phyloP scores from a whole-genome alignment of 1,284 basidiomycete species.

The Pascua sp. region DNA sequence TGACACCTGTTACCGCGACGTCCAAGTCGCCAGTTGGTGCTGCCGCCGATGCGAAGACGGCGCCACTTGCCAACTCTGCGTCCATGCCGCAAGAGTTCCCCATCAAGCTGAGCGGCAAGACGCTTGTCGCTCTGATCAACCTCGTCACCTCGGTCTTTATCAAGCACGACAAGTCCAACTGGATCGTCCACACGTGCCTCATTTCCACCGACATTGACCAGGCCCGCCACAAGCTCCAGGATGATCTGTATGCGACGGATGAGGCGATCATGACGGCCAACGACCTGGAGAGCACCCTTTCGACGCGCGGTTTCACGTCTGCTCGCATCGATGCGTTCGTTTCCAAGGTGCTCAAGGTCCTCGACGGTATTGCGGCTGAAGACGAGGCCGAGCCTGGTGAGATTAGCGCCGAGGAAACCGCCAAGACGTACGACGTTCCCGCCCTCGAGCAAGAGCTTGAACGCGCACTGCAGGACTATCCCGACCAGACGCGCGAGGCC shows the following conservation, averaged over 20 bases:
- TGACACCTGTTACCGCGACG: not conserved
- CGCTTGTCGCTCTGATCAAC: slow-evolving; percentile 30
- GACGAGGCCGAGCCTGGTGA: slow-evolving; percentile 25
- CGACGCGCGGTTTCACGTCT: slow-evolving; percentile 27
- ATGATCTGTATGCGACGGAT: slow-evolving; percentile 40
- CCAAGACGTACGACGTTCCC: slow-evolving; percentile 10
- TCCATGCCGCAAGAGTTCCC: slow-evolving; percentile 31
- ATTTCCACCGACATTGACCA: slow-evolving; percentile 42
- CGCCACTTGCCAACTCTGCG: slow-evolving; percentile 30
- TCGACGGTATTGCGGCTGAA: slow-evolving; percentile 44
- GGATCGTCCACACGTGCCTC: slow-evolving; percentile 47
- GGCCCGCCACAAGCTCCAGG: slow-evolving; percentile 35
- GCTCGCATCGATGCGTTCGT: slow-evolving; percentile 38
- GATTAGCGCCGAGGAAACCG: not conserved
- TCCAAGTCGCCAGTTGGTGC: not conserved
- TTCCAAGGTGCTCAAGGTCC: slow-evolving; percentile 42
- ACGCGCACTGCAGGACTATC: slow-evolving; percentile 22
- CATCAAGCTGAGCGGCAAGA: slow-evolving; percentile 32
- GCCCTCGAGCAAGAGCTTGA: slow-evolving; percentile 27
- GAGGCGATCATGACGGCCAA: slow-evolving; percentile 31
- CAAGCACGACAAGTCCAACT: slow-evolving; percentile 39
- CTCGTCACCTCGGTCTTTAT: slow-evolving; percentile 32
- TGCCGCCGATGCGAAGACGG: not conserved
- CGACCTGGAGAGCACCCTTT: slow-evolving; percentile 33
- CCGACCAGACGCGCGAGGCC: slow-evolving; percentile 39